Evolutionary conservation across 495 filamentous ascomycete genomes (phyloP), one percentile per base, ranked within the genome.

Genomic region (Amphirosellinia nigrospora): DNA sequence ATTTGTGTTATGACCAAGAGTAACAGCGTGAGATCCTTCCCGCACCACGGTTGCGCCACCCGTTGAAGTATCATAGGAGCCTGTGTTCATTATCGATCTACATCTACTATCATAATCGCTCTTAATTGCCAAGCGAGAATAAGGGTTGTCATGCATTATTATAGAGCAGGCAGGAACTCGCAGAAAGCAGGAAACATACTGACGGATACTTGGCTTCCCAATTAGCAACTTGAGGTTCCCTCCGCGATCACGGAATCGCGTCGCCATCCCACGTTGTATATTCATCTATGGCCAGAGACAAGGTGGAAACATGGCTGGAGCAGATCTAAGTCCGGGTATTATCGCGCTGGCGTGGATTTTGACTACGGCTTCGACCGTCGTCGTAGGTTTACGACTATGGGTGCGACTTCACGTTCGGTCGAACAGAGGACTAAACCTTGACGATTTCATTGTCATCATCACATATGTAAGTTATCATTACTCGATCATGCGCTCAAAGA

Each of bases 351-450:
- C 55, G 55, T 58, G 55, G 55, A 34, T 58, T n/a, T 26, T 58
- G 23, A 34, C 55, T 8, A 21, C 32, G 8, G 32, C 23, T 7
- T 34, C 55, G 15, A 34, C 55, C 28, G 55, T 34, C 15, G 32
- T 58, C 55, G 32, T 58, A 19, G 55, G 55, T 58, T 32, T 58
- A 58, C 55, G 55, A 58, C 5, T 58, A 58, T 58, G 55, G 55
- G 32, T 36, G n/a, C 55, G 55, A 11, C 23, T 26, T 36, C 13
- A 5, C 2, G 55, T 58, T 21, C 55, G 55, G 9, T 16, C 13
- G n/a, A 21, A 36, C 2, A 58, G 16, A n/a, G 28, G 23, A 55
- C 30, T 58, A 8, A 58, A 21, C 16, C 19, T 58, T 9, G 55
- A 58, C 32, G 55, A 58, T 21, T 26, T 58, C 15, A 19, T 34